Conservation (phyloP, 108 stramenopile genomes). For the Conticribra guillardii region DNA sequence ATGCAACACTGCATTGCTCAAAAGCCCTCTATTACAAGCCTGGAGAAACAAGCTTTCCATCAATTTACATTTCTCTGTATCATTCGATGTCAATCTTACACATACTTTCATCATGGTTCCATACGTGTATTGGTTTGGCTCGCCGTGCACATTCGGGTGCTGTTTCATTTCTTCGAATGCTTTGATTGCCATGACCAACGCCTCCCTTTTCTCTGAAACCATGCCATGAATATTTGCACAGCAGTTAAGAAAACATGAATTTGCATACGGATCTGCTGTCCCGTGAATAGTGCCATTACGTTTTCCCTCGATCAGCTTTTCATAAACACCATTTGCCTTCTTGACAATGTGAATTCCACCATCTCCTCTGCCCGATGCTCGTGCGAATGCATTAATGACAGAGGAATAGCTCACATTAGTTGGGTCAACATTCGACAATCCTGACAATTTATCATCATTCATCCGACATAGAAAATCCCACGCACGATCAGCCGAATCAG, state of each 20-base stretch:
- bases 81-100: constrained; percentile 21
- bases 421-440: constrained; percentile 14
- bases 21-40: constrained; percentile 35
- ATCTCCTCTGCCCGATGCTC: constrained; percentile 23
- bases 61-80: constrained; percentile 26
- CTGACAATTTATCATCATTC: constrained; percentile 15
- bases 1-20: constrained; percentile 24
- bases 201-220: constrained; percentile 27
- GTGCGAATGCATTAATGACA: constrained; percentile 50
- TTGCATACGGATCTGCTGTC: constrained; percentile 30
- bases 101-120: constrained; percentile 53
- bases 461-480: constrained; percentile 31
- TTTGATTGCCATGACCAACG: constrained; percentile 42
- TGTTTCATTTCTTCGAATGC: constrained; percentile 46
- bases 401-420: constrained; percentile 40
- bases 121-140: constrained; percentile 39
- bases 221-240: constrained; percentile 43
- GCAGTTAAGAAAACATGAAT: constrained; percentile 45
- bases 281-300: constrained; percentile 23
- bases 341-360: constrained; percentile 35
- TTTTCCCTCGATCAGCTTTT: constrained; percentile 26
- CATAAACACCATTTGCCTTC: constrained; percentile 40
- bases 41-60: constrained; percentile 41
- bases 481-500: constrained; percentile 37
- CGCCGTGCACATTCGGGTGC: constrained; percentile 27